Percentiles rank a stretch among this genome's conserved stretches.
Conservation (phyloP, 2,329 filamentous ascomycete genomes). For the Diaporthe citrichinensis region DNA sequence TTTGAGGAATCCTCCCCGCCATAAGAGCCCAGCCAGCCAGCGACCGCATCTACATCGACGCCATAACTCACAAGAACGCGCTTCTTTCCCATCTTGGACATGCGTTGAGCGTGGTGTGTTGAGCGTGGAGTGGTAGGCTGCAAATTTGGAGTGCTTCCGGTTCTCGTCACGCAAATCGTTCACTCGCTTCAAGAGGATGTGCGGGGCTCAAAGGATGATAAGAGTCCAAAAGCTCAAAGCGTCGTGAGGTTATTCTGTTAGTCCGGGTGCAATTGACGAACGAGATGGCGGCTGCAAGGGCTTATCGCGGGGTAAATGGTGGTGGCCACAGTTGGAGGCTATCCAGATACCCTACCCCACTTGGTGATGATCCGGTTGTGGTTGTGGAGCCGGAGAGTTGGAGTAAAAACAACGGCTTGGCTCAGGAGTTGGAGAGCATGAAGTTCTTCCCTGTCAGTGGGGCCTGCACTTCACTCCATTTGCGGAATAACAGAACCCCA, state of each 20-base stretch:
- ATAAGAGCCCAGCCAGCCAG: constrained; percentile 52
- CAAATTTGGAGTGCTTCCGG: neutral
- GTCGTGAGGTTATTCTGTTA: neutral
- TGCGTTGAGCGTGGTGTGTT: neutral
- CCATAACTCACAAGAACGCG: constrained; percentile 50
- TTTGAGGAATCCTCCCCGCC: constrained; percentile 51
- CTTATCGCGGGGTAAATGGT: constrained; percentile 2
- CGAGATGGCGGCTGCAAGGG: neutral
- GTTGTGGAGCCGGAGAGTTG: neutral
- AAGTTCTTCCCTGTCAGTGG: neutral
- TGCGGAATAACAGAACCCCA: neutral
- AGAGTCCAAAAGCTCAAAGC: neutral
- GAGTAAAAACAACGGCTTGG: neutral
- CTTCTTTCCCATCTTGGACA: constrained; percentile 52
- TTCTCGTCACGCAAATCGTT: neutral
- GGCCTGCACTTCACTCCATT: neutral
- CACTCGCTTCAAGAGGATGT: neutral
- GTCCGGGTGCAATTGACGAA: neutral
- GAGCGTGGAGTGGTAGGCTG: neutral
- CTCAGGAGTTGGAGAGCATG: neutral
- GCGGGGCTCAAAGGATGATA: neutral
- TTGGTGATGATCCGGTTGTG: neutral
- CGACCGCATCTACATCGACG: constrained; percentile 52
- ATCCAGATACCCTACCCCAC: neutral
- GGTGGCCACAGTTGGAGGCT: neutral